These are phyloP conservation scores for Castanea sativa DNA, from an alignment of 306 rosid genomes.

Conservation along the genomic window DNA sequence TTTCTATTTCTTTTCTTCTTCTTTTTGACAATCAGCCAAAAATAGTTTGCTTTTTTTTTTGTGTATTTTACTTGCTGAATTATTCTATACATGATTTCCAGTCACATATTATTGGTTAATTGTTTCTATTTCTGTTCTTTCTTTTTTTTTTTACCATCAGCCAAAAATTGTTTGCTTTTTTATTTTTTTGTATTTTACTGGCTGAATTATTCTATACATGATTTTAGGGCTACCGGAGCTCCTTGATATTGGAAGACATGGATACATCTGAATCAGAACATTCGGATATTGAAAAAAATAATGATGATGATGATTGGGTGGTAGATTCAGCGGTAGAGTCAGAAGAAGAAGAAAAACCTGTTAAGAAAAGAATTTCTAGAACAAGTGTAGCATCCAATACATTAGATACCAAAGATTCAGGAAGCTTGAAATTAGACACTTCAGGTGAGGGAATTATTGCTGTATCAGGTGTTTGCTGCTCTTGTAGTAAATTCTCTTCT, in stretches of 20 bases:
- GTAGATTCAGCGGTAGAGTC: not conserved
- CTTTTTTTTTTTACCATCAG: not conserved
- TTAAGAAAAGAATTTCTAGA: conserved; percentile 40
- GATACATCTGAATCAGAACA: conserved; percentile 68
- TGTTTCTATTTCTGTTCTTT: not conserved
- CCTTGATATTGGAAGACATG: conserved; percentile 70
- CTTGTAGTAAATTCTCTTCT: conserved; percentile 60
- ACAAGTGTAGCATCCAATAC: conserved; percentile 29
- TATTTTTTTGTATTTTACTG: not conserved
- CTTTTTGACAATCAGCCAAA: not conserved
- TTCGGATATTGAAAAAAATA: conserved; percentile 33
- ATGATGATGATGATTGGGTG: conserved; percentile 52
- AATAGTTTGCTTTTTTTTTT: not conserved
- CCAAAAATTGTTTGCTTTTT: not conserved
- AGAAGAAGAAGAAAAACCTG: not conserved
- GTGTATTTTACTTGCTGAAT: too few species aligned
- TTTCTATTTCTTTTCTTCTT: not conserved
- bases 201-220: not conserved
- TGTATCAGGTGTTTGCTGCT: conserved; percentile 49
- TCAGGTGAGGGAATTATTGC: conserved; percentile 28
- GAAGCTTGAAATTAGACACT: conserved; percentile 27
- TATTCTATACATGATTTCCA: too few species aligned
- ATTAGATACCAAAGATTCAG: conserved; percentile 21
- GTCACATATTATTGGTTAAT: not conserved
- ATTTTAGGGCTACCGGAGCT: conserved; percentile 56